phyloP scores from a whole-genome alignment of 176 grass and related monocot genomes.

The Tillandsia leiboldiana region DNA sequence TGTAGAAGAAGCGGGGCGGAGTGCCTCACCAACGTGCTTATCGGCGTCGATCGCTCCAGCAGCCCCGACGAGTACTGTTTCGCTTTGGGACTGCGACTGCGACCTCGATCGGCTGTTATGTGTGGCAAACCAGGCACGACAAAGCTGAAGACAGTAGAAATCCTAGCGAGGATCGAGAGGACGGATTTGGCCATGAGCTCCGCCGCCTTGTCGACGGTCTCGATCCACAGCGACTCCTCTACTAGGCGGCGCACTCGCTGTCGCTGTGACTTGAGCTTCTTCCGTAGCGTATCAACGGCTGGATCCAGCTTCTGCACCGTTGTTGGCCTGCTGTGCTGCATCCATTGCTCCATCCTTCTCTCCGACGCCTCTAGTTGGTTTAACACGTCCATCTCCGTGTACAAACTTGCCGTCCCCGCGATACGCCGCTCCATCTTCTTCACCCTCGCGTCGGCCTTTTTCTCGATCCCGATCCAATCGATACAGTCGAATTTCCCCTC shows the following conservation, averaged over 20 bases:
- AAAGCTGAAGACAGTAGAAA: constrained; percentile 40
- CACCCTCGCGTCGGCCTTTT: constrained; percentile 35
- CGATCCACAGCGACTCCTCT: constrained; percentile 59
- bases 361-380: constrained; percentile 60
- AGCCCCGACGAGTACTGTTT: constrained; percentile 36
- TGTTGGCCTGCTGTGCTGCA: constrained; percentile 63
- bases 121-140: constrained; percentile 44
- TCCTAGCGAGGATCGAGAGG: constrained; percentile 48
- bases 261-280: constrained; percentile 38
- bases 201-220: constrained; percentile 30
- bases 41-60: constrained; percentile 13
- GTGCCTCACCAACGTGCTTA: constrained; percentile 26
- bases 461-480: constrained; percentile 33
- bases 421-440: constrained; percentile 64
- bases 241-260: constrained; percentile 42
- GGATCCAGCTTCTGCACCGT: constrained; percentile 26
- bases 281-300: constrained; percentile 18
- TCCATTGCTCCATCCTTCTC: constrained; percentile 57
- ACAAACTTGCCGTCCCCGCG: constrained; percentile 29
- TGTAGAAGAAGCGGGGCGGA: constrained; percentile 54
- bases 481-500: constrained; percentile 31
- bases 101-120: neutral
- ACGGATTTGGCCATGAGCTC: constrained; percentile 57
- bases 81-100: neutral
- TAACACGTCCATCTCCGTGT: constrained; percentile 67